phyloP scores from a whole-genome alignment of 768 basidiomycete genomes.

The Termitomyces heimii region DNA sequence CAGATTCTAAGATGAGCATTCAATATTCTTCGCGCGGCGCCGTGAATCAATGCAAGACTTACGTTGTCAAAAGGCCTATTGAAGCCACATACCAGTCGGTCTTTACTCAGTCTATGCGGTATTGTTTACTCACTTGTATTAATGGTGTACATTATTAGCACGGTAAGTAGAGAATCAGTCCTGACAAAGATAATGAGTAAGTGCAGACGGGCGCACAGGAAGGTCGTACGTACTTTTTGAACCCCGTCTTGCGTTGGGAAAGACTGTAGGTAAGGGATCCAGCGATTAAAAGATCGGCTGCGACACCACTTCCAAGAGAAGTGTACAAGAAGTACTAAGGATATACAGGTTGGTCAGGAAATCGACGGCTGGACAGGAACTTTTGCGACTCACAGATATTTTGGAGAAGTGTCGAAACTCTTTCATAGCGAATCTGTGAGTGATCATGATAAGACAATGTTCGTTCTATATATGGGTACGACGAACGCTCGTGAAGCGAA shows the following conservation, averaged over 20 bases:
- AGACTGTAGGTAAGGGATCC: constrained; percentile 27
- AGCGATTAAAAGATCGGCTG: constrained; percentile 35
- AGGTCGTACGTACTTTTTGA: constrained; percentile 16
- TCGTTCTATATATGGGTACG: background rate
- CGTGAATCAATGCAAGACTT: constrained; percentile 21
- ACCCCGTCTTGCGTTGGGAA: constrained; percentile 23
- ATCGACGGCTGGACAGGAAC: background rate
- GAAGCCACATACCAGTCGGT: background rate
- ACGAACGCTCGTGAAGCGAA: constrained; percentile 25
- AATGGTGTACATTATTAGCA: constrained; percentile 43
- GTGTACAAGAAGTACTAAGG: constrained; percentile 25
- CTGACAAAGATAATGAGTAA: constrained; percentile 16
- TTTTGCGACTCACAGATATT: constrained; percentile 19
- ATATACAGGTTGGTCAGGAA: background rate
- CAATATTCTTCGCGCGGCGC: constrained; percentile 35
- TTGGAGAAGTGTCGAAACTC: constrained; percentile 20
- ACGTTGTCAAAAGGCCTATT: constrained; percentile 28
- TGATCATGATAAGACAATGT: background rate
- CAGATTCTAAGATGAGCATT: constrained; percentile 25
- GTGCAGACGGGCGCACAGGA: background rate
- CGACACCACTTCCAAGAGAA: constrained; percentile 28
- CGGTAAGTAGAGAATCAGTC: constrained; percentile 37
- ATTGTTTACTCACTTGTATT: constrained; percentile 34
- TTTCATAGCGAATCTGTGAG: constrained; percentile 16
- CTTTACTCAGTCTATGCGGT: background rate